Conservation (phyloP, 495 filamentous ascomycete genomes). For the Lepraria neglecta region DNA sequence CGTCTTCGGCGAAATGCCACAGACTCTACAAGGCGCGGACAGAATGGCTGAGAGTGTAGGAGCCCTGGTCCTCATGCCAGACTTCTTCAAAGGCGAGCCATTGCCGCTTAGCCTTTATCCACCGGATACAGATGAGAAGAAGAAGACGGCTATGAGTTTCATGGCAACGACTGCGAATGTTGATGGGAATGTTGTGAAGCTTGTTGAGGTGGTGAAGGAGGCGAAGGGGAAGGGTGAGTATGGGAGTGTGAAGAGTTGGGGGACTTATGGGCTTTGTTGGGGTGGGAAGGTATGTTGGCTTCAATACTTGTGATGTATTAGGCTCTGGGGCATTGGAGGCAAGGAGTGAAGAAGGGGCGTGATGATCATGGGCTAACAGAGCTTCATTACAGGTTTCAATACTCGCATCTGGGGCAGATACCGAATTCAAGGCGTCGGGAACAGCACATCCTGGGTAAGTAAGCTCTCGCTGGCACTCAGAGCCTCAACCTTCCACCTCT, state of each 20-base stretch:
- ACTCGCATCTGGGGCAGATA: constrained; percentile 36
- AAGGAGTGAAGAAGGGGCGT: no score
- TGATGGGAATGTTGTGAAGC: constrained; percentile 18
- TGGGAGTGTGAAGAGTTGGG: constrained; percentile 37
- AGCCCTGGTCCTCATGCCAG: constrained; percentile 41
- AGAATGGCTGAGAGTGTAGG: constrained; percentile 38
- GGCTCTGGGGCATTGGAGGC: background rate
- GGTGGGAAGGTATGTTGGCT: constrained; percentile 38
- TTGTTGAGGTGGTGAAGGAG: constrained; percentile 24
- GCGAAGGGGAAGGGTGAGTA: constrained; percentile 29
- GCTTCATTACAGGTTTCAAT: background rate
- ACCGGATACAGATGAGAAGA: constrained; percentile 42
- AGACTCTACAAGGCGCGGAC: constrained; percentile 53
- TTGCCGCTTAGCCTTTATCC: constrained; percentile 35
- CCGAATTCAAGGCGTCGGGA: constrained; percentile 43
- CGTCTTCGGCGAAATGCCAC: constrained; percentile 47
- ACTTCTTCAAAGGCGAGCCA: constrained; percentile 41
- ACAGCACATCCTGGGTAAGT: constrained; percentile 47
- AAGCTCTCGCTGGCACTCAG: background rate
- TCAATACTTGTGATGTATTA: background rate
- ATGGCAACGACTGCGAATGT: constrained; percentile 27
- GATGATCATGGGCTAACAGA: background rate
- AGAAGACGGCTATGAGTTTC: constrained; percentile 31
- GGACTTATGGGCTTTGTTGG: constrained; percentile 45
- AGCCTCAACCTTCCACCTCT: background rate